These are phyloP conservation scores for Pseudocercospora fijiensis DNA, from an alignment of 2,329 filamentous ascomycete genomes.

Conservation along the genomic window DNA sequence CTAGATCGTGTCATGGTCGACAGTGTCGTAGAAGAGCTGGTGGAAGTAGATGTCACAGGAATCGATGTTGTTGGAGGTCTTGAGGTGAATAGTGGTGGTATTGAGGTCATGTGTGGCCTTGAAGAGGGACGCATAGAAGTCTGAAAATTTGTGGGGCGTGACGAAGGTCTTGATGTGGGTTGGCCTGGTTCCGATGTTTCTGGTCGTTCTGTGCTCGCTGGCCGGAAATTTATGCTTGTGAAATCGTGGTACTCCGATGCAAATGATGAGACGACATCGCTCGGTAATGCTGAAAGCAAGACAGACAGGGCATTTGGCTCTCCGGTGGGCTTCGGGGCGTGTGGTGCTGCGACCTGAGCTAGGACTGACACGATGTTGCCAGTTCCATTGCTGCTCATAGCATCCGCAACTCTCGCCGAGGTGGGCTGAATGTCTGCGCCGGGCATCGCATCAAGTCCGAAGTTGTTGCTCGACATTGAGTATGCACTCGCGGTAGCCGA, in stretches of 20 bases:
- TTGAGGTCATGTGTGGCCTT: neutral
- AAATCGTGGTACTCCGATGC: constrained; percentile 13
- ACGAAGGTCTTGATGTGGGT: neutral
- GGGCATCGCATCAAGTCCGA: neutral
- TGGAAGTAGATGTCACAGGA: neutral
- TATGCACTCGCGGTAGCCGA: neutral
- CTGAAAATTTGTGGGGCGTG: neutral
- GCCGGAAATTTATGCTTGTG: neutral
- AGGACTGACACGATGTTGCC: neutral
- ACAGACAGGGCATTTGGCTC: constrained; percentile 13
- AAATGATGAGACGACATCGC: constrained; percentile 13
- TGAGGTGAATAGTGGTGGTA: neutral
- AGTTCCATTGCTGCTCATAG: neutral
- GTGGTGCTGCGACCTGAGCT: constrained; percentile 2
- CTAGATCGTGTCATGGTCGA: constrained; percentile 12
- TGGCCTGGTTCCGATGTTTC: neutral
- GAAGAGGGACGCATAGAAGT: neutral
- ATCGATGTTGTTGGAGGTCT: constrained; percentile 5
- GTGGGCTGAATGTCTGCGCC: neutral
- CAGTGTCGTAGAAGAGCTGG: constrained; percentile 1
- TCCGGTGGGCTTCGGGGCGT: constrained; percentile 7
- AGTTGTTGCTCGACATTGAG: constrained; percentile 9
- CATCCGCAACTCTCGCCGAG: neutral
- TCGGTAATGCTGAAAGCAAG: constrained; percentile 16
- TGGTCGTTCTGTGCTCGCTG: neutral